Percentiles rank a stretch among this genome's conserved stretches.
phyloP scores from a whole-genome alignment of 2,329 filamentous ascomycete species.

The Alternaria sp. region DNA sequence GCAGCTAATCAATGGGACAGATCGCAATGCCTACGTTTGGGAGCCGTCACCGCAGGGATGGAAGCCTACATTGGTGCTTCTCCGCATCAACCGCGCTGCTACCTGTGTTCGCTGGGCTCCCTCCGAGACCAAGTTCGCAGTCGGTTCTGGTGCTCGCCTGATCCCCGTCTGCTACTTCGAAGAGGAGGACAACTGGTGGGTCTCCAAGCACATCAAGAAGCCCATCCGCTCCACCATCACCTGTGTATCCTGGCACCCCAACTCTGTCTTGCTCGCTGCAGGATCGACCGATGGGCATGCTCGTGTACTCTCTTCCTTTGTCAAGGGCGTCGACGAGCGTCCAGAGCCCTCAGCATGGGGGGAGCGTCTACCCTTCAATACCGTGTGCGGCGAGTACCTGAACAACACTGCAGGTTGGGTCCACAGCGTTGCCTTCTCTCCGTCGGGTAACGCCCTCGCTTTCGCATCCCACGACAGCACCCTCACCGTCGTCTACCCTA shows the following conservation, averaged over 20 bases:
- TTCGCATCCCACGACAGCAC: constrained; percentile 96
- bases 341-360: constrained; percentile 92
- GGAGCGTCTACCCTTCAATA: constrained; percentile 96
- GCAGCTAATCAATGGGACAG: constrained; percentile 56
- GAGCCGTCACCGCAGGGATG: constrained; percentile 91
- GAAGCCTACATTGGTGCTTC: constrained; percentile 95
- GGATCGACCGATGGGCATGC: constrained; percentile 98
- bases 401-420: constrained; percentile 98
- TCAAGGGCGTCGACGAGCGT: constrained; percentile 90
- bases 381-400: constrained; percentile 93
- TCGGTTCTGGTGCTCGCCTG: constrained; percentile 92
- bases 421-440: constrained; percentile 91
- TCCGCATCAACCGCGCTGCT: constrained; percentile 95
- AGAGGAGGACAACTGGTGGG: constrained; percentile 99
- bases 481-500: constrained; percentile 94
- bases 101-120: constrained; percentile 98
- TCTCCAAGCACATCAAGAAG: constrained; percentile 99
- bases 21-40: constrained; percentile 98
- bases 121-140: constrained; percentile 95
- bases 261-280: constrained; percentile 91
- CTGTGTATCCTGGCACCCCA: constrained; percentile 94
- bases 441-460: constrained; percentile 89
- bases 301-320: constrained; percentile 91
- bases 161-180: constrained; percentile 99
- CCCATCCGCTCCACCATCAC: constrained; percentile 97